Evolutionary conservation across 495 filamentous ascomycete genomes (phyloP), one percentile per base, ranked within the genome.

Genomic region (Podospora pseudopauciseta): DNA sequence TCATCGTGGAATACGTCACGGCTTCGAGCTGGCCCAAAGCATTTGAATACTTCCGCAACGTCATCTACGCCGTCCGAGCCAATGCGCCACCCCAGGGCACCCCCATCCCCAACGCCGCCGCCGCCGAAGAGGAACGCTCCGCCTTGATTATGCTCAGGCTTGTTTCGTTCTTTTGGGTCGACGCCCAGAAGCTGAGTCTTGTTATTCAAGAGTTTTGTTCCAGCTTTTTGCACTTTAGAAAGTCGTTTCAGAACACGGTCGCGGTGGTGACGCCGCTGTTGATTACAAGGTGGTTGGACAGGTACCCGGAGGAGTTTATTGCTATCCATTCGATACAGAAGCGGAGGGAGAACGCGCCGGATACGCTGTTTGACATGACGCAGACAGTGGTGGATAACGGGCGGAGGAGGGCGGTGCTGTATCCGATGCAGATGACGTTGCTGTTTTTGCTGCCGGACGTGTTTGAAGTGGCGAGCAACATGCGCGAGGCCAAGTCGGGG

Each of bases 361-460:
- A 90, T 71, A 86, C 85, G 3, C 80, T 90, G 9, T 89, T 89
- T 60, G 87, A 90, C 65, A 88, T 89, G 82, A 82, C 87, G 2
- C 80, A 82, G 55, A 84, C 85, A 5, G 77, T 88, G 39, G 75
- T 80, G 30, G 87, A 90, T 67, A 82, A 81, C 57, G 81, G 78
- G 16, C 80, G 80, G 68, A 79, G 85, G 26, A 83, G 83, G 53
- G 79, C 79, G 5, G 76, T 85, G n/a, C 78, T 89, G 20, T 87
- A 82, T 70, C 87, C 87, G 20, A 80, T 90, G 44, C 87, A 89
- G 73, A 86, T 82, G 20, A 82, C 86, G 28, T 77, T 90, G 13
- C 74, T 89, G 7, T 81, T 90, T 60, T 81, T 90, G 6, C 73
- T 89, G 23, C 87, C 87, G 4, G 87, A 90, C 64, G 85, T 89